phyloP scores from a whole-genome alignment of 2,329 filamentous ascomycete genomes.

The Calycina marina region DNA sequence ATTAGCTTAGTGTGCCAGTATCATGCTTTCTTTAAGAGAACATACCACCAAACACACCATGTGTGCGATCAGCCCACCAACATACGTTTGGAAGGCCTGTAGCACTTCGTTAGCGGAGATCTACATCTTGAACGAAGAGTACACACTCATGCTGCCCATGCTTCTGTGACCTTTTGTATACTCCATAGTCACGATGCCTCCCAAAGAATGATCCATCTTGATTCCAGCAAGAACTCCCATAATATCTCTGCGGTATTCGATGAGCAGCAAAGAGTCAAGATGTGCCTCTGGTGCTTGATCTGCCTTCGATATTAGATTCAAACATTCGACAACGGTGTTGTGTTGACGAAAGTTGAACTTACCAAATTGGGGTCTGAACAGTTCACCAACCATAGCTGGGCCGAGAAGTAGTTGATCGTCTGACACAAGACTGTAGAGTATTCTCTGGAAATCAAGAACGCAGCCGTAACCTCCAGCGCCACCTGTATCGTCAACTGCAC shows the following conservation, averaged over 20 bases:
- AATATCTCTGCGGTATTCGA: neutral
- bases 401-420: constrained; percentile 6
- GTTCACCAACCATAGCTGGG: constrained; percentile 2
- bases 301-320: too few species aligned
- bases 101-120: too few species aligned
- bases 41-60: neutral
- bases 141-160: constrained; percentile 3
- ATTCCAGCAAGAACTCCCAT: neutral
- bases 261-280: neutral
- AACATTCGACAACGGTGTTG: too few species aligned
- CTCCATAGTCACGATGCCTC: constrained; percentile 3
- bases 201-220: constrained; percentile 1
- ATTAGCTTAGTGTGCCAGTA: too few species aligned
- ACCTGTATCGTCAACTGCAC: constrained; percentile 3
- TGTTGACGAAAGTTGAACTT: neutral
- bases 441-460: constrained; percentile 3
- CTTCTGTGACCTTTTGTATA: constrained; percentile 2
- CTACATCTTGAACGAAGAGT: neutral
- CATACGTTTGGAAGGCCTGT: constrained; percentile 3
- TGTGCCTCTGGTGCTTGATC: neutral
- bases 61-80: constrained; percentile 2
- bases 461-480: constrained; percentile 3
- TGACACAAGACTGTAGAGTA: constrained; percentile 5
- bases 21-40: too few species aligned
- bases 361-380: constrained; percentile 8